Conservation (phyloP, 192 early-diverging fungal genomes). For the Borealophlyctis nickersoniae region DNA sequence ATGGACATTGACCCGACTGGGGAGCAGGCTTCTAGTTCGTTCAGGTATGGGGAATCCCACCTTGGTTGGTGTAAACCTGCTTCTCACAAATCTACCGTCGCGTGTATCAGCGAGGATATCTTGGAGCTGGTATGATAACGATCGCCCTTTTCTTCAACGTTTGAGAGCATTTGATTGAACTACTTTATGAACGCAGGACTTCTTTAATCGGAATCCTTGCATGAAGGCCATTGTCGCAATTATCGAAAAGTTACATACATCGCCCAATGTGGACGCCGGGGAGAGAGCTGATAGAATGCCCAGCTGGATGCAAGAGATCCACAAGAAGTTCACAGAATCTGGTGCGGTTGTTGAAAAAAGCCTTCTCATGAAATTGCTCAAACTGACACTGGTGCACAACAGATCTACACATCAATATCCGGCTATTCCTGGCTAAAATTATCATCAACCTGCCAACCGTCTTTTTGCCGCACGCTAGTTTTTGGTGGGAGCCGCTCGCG, state of each 20-base stretch:
- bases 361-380: no score
- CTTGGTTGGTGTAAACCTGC: no score
- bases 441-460: conserved; percentile 61
- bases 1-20: no score
- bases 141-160: no score
- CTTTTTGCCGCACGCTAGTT: conserved; percentile 55
- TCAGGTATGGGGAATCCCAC: no score
- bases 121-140: no score
- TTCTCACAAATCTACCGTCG: no score
- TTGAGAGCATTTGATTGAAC: no score
- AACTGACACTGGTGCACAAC: no score
- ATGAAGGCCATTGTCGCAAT: conserved; percentile 58
- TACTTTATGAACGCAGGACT: conserved; percentile 12
- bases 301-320: conserved; percentile 61
- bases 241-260: conserved; percentile 48
- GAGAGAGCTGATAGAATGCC: conserved; percentile 45
- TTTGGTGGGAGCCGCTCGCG: conserved; percentile 63
- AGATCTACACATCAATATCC: conserved; percentile 55
- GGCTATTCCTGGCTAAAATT: conserved; percentile 63
- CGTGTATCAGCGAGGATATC: no score
- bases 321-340: conserved; percentile 37
- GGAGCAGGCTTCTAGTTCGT: no score
- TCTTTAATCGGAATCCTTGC: conserved; percentile 60
- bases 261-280: conserved; percentile 14
- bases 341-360: no score